Conservation (phyloP, 2,329 filamentous ascomycete species). For the Aspergillus pseudonomiae region DNA sequence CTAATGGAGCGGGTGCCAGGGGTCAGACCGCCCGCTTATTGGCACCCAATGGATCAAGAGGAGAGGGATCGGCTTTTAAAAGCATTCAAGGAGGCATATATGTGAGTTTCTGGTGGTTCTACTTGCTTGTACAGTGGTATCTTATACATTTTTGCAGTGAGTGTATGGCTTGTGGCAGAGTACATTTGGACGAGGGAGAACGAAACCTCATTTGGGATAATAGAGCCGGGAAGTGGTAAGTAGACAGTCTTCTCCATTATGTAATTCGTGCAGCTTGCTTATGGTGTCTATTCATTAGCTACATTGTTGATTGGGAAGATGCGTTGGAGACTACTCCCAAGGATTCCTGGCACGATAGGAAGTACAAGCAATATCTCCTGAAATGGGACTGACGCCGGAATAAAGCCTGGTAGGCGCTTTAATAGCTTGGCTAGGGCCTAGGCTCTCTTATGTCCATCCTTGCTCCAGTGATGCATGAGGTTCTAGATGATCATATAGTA, state of each 20-base stretch:
- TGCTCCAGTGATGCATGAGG: too few relatives aligned
- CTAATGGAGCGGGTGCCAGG: background rate
- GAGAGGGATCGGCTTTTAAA: background rate
- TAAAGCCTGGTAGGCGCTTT: background rate
- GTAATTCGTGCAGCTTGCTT: background rate
- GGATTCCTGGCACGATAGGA: background rate
- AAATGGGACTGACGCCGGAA: background rate
- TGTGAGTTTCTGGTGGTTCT: background rate
- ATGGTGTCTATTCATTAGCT: background rate
- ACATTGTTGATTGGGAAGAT: background rate
- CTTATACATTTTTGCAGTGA: background rate
- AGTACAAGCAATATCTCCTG: background rate
- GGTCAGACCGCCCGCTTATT: background rate
- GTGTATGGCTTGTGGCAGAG: background rate
- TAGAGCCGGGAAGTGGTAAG: background rate
- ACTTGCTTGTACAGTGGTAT: background rate
- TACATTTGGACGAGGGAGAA: too few relatives aligned
- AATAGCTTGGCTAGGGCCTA: too few relatives aligned
- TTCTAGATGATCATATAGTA: too few relatives aligned
- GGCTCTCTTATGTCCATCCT: too few relatives aligned
- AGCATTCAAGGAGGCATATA: background rate
- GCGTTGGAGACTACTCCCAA: background rate
- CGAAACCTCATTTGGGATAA: background rate
- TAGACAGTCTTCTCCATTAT: background rate
- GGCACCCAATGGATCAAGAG: background rate